These are phyloP conservation scores for Pistacia vera DNA, from an alignment of 345 rosid genomes.

Conservation along the genomic window DNA sequence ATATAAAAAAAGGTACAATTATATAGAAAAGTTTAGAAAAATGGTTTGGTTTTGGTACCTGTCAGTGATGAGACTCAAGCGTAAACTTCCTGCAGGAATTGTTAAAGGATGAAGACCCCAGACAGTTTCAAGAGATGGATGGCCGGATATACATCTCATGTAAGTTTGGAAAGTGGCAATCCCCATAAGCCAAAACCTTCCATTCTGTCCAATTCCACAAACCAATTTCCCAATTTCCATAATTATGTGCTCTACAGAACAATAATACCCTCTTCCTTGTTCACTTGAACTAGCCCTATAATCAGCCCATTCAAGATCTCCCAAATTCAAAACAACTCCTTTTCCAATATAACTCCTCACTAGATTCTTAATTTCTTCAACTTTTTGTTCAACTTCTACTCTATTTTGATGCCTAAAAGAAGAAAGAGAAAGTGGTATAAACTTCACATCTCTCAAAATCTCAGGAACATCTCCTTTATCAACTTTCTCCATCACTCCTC, in stretches of 20 bases:
- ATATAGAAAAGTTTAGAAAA: constrained; percentile 17
- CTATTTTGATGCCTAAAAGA: constrained; percentile 54
- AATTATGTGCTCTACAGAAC: constrained; percentile 70
- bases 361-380: constrained; percentile 53
- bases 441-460: constrained; percentile 55
- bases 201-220: constrained; percentile 49
- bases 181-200: constrained; percentile 77
- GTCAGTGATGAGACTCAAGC: constrained; percentile 74
- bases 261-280: constrained; percentile 33
- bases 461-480: constrained; percentile 62
- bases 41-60: constrained; percentile 47
- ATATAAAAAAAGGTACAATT: not conserved
- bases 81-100: constrained; percentile 67
- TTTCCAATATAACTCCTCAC: constrained; percentile 45
- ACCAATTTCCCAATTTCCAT: constrained; percentile 72
- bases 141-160: constrained; percentile 70
- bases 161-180: constrained; percentile 83
- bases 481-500: constrained; percentile 64
- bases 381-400: constrained; percentile 56
- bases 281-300: constrained; percentile 42
- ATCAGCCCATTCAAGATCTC: constrained; percentile 81
- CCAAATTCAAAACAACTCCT: constrained; percentile 67
- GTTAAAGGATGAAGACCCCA: constrained; percentile 76
- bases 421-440: constrained; percentile 48
- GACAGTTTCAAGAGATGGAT: constrained; percentile 64